A percentile compares a stretch with the other conserved stretches of the same genome.
Conservation (phyloP, 768 basidiomycete species). For the Lactarius akahatsu region DNA sequence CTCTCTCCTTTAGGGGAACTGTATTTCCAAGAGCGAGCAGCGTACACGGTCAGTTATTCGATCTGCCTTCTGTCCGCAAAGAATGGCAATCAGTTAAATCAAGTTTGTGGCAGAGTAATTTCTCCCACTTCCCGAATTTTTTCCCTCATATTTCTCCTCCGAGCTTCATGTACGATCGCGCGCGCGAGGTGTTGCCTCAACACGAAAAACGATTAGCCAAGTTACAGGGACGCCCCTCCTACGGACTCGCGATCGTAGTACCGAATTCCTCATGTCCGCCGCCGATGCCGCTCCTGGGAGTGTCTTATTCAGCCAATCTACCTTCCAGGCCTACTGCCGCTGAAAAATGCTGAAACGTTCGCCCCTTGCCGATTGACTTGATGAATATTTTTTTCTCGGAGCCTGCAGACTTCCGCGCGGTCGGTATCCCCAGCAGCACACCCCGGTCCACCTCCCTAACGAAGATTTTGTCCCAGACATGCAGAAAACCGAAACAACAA, state of each 20-base stretch:
- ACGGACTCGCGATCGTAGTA: background rate
- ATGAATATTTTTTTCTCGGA: slow-evolving; percentile 7
- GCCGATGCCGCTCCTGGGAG: background rate
- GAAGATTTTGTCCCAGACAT: background rate
- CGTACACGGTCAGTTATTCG: slow-evolving; percentile 2
- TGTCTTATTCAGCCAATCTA: slow-evolving; percentile 11
- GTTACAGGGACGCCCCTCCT: slow-evolving; percentile 10
- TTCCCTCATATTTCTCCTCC: slow-evolving; percentile 13
- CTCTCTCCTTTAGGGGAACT: slow-evolving; percentile 10
- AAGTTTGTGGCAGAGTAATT: background rate
- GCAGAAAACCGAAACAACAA: background rate
- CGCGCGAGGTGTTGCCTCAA: background rate
- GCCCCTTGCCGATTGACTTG: slow-evolving; percentile 11
- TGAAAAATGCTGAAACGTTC: background rate
- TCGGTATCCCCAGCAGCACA: background rate
- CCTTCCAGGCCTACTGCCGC: background rate
- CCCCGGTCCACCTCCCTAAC: background rate
- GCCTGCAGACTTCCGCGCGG: slow-evolving; percentile 23
- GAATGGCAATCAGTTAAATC: background rate
- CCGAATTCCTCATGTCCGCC: background rate
- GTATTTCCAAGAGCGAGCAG: slow-evolving; percentile 10
- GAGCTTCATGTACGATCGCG: slow-evolving; percentile 19
- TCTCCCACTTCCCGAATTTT: slow-evolving; percentile 6
- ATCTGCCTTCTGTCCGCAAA: background rate
- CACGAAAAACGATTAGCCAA: background rate